Evolutionary conservation across 1,284 basidiomycete species (phyloP).

Genomic region (Rhodofomes roseus): DNA sequence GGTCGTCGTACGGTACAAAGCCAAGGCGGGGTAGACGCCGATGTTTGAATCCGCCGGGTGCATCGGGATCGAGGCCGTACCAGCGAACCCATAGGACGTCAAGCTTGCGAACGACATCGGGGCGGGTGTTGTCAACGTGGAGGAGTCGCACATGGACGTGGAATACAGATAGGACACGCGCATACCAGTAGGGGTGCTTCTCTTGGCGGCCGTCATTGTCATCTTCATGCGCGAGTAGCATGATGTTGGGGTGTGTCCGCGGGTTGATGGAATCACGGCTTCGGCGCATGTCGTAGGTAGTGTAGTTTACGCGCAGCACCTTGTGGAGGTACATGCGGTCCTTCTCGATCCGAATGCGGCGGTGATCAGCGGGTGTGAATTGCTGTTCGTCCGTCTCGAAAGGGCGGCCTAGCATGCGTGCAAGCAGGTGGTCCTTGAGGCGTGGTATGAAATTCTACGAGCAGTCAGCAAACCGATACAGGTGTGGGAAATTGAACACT

Average conservation of each 20-base stretch:
- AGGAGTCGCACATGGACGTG: slow-evolving; percentile 19
- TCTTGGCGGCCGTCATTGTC: not conserved
- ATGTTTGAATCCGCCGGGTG: slow-evolving; percentile 13
- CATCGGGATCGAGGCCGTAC: slow-evolving; percentile 22
- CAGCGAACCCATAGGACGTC: slow-evolving; percentile 37
- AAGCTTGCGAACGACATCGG: slow-evolving; percentile 13
- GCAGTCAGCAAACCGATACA: not conserved
- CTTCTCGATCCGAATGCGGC: slow-evolving; percentile 16
- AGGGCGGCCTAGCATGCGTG: slow-evolving; percentile 8
- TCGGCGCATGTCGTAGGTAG: slow-evolving; percentile 38
- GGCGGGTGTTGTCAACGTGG: not conserved
- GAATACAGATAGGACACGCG: slow-evolving; percentile 18
- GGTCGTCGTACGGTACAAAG: slow-evolving; percentile 24
- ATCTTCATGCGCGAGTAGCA: slow-evolving; percentile 27
- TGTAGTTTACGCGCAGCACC: slow-evolving; percentile 36
- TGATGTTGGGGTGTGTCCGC: slow-evolving; percentile 28
- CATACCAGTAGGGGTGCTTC: slow-evolving; percentile 21
- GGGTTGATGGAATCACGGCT: slow-evolving; percentile 37
- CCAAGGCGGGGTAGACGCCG: slow-evolving; percentile 29
- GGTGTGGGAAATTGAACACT: no score
- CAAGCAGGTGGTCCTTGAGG: slow-evolving; percentile 23
- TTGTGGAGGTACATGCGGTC: slow-evolving; percentile 28
- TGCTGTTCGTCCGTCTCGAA: slow-evolving; percentile 12
- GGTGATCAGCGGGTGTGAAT: slow-evolving; percentile 11
- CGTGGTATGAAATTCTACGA: slow-evolving; percentile 16